Evolutionary conservation across 441 rosid genomes (phyloP).

Genomic region (Flueggea neowawraea): DNA sequence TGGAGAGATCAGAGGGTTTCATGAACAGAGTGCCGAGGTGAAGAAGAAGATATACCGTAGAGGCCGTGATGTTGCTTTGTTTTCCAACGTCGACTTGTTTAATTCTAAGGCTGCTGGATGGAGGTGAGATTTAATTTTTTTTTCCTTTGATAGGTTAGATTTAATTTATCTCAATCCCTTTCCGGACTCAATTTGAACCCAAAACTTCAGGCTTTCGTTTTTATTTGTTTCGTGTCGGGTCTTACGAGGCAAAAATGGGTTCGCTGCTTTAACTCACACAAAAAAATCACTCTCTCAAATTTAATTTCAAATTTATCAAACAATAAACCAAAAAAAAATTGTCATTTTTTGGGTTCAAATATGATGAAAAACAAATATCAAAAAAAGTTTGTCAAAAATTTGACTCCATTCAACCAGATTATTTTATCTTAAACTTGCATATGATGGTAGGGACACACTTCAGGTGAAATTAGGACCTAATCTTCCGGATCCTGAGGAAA

Average conservation of each 20-base stretch:
- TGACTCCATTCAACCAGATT: too few relatives aligned
- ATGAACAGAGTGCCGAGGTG: constrained; percentile 35
- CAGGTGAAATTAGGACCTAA: constrained; percentile 33
- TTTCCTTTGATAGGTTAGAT: not conserved
- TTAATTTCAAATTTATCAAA: too few relatives aligned
- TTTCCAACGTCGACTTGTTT: constrained; percentile 40
- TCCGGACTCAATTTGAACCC: too few relatives aligned
- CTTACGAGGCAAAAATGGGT: too few relatives aligned
- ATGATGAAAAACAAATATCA: too few relatives aligned
- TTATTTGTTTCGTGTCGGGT: too few relatives aligned
- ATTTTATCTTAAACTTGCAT: not conserved
- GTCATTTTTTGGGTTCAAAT: too few relatives aligned
- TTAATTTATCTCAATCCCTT: not conserved
- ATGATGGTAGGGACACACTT: constrained; percentile 42
- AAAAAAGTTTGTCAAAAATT: too few relatives aligned
- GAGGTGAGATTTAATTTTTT: constrained; percentile 27
- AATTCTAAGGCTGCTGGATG: constrained; percentile 55
- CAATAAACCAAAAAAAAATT: too few relatives aligned
- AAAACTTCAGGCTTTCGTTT: not conserved
- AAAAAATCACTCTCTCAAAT: too few relatives aligned
- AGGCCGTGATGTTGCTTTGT: constrained; percentile 31
- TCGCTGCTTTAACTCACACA: too few relatives aligned
- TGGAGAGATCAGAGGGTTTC: constrained; percentile 35
- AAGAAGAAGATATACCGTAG: constrained; percentile 36
- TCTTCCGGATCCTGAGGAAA: constrained; percentile 10